These are phyloP conservation scores for Chlorella variabilis DNA, from an alignment of 163 green algal genomes.

Conservation along the genomic window DNA sequence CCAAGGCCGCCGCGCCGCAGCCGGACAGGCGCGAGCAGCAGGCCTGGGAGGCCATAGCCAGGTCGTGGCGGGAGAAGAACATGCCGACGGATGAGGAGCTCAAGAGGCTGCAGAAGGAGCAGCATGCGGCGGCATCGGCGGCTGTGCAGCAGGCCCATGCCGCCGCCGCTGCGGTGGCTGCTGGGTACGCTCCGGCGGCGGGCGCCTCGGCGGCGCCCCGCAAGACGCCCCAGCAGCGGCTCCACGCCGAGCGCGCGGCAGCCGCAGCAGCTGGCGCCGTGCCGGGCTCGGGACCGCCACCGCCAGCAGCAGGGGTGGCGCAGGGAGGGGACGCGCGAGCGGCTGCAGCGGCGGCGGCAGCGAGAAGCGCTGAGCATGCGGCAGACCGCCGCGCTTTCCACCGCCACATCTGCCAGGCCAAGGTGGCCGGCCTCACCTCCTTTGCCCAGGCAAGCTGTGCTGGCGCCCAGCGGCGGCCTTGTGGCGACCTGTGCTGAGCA, in stretches of 20 bases:
- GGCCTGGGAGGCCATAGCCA: constrained; percentile 22
- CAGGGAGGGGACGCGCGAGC: too few relatives aligned
- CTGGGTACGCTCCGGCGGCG: too few relatives aligned
- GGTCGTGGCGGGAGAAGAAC: constrained; percentile 35
- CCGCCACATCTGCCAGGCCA: constrained; percentile 13
- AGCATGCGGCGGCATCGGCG: background rate
- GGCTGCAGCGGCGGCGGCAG: background rate
- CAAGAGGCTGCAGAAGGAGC: background rate
- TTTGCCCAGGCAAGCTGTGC: constrained; percentile 25
- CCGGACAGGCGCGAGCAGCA: constrained; percentile 6
- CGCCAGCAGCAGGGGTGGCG: background rate
- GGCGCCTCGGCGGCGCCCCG: background rate
- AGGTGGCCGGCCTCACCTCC: background rate
- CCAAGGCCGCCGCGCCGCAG: constrained; percentile 3
- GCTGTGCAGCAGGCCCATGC: background rate
- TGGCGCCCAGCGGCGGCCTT: too few relatives aligned
- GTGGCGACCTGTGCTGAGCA: too few relatives aligned
- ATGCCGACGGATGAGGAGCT: constrained; percentile 17
- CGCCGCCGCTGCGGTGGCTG: background rate
- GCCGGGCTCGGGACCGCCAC: background rate
- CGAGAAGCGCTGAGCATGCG: background rate
- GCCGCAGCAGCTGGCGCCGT: background rate
- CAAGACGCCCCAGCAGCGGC: background rate
- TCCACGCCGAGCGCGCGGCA: background rate
- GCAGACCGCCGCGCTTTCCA: constrained; percentile 4